Evolutionary conservation across 2,329 filamentous ascomycete species (phyloP), one percentile per base, ranked within the genome.

Genomic region (Drechslerella dactyloides): DNA sequence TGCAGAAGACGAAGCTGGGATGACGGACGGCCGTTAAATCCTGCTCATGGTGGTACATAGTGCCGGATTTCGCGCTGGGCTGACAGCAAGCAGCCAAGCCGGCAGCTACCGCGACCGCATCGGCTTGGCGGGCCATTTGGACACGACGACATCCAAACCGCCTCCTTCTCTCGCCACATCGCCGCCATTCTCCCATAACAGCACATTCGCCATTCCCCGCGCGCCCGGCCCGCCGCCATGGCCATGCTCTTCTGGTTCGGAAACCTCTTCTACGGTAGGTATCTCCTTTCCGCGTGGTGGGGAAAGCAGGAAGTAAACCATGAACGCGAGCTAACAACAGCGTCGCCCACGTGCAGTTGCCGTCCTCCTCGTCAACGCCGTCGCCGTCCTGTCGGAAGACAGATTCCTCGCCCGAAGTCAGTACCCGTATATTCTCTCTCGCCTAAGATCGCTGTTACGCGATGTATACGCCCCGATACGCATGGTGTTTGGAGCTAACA

Each of bases 311-410:
- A 46, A 15, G 40, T 15, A n/a, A 17, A 35, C 19, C 13, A 21
- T 11, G 21, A 21, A 24, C 23, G 23, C 42, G n/a, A 69, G 40
- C 59, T 72, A 72, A 64, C 66, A 17, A 21, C 13, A n/a, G 1
- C 50, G 53, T 55, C 65, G 58, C 56, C 40, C 60, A 58, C 21
- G 46, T 40, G 21, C 77, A 92, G 90, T 93, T 75, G 85, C 87
- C 76, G 84, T 96, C 79, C 90, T 97, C 78, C 86, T 97, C 79
- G 88, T 94, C 81, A 99, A 99, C 81, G 91, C 91, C 75, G 89
- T 97, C 79, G 91, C 93, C 74, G 87, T 97, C 78, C 89, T 97
- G 75, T 96, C 91, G 77, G 93, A 77, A 75, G 76, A 77, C 57
- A 73, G 76, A 17, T 77, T 77, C 50, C 74, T 77, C 24, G 76